phyloP scores from a whole-genome alignment of 2,329 filamentous ascomycete genomes.

The Fonsecaea multimorphosa region DNA sequence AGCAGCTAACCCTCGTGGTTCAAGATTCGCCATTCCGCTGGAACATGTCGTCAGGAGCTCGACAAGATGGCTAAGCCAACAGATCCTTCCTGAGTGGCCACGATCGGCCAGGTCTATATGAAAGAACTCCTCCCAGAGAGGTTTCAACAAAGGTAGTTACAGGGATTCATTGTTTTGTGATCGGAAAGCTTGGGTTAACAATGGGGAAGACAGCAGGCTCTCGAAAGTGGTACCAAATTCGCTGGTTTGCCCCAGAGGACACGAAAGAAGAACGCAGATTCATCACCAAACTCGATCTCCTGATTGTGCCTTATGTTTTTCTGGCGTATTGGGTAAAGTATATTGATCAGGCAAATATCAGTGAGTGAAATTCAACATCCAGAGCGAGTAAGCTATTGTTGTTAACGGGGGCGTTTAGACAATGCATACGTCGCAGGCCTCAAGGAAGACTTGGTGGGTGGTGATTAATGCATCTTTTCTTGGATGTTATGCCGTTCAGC shows the following conservation, averaged over 20 bases:
- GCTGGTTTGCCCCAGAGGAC: slow-evolving; percentile 60
- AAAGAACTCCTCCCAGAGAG: neutral
- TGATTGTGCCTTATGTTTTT: slow-evolving; percentile 64
- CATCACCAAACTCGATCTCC: slow-evolving; percentile 62
- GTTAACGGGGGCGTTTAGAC: slow-evolving; percentile 44
- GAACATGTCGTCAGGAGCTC: slow-evolving; percentile 1
- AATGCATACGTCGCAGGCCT: slow-evolving; percentile 64
- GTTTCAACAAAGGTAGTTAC: neutral
- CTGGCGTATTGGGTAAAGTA: slow-evolving; percentile 62
- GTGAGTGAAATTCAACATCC: slow-evolving; percentile 47
- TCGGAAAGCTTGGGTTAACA: neutral
- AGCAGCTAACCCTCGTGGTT: neutral
- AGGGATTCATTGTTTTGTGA: neutral
- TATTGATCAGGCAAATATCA: slow-evolving; percentile 62
- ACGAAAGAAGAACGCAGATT: slow-evolving; percentile 57
- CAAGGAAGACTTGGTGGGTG: slow-evolving; percentile 54
- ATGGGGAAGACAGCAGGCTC: neutral
- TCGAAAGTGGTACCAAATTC: slow-evolving; percentile 41
- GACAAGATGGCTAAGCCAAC: neutral
- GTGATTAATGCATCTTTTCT: too few relatives aligned
- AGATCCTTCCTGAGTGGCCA: neutral
- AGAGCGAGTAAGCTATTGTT: neutral
- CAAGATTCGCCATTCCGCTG: neutral
- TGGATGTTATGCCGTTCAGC: neutral
- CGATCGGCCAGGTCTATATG: neutral